Evolutionary conservation across 176 grass and related monocot species (phyloP).

Genomic region (Cymbopogon citratus): DNA sequence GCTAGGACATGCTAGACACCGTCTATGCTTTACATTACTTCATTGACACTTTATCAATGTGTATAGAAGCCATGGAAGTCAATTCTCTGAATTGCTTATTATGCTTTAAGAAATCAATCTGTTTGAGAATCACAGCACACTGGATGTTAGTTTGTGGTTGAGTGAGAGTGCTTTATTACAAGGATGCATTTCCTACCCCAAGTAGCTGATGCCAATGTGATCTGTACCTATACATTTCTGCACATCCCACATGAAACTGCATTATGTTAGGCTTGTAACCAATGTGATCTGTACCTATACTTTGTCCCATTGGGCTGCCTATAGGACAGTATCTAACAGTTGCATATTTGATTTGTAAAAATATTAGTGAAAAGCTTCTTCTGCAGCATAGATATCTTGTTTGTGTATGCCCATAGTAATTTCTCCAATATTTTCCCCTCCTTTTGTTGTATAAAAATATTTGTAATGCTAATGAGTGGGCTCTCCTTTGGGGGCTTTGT

Average conservation of each 20-base stretch:
- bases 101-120: neutral
- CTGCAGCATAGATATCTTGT: slow-evolving; percentile 14
- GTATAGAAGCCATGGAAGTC: neutral
- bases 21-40: neutral
- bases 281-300: neutral
- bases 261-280: neutral
- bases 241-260: neutral
- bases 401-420: neutral
- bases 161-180: neutral
- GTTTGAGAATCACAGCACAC: neutral
- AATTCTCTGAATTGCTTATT: neutral
- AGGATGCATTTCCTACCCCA: slow-evolving; percentile 17
- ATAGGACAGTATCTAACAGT: slow-evolving; percentile 3
- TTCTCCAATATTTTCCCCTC: neutral
- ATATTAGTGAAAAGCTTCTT: slow-evolving; percentile 1
- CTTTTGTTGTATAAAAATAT: neutral
- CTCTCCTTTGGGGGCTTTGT: slow-evolving; percentile 10
- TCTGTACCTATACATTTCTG: neutral
- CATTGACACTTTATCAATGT: neutral
- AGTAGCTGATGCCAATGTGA: slow-evolving; percentile 2
- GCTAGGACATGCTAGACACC: neutral
- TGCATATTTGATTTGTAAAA: neutral
- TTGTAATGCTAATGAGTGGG: neutral
- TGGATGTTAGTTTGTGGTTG: neutral
- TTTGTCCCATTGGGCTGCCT: slow-evolving; percentile 8